Percentiles rank a stretch among this genome's conserved stretches.
Evolutionary conservation across 192 early-diverging fungal genomes (phyloP).

Genomic region (Backusella liffmaniae): DNA sequence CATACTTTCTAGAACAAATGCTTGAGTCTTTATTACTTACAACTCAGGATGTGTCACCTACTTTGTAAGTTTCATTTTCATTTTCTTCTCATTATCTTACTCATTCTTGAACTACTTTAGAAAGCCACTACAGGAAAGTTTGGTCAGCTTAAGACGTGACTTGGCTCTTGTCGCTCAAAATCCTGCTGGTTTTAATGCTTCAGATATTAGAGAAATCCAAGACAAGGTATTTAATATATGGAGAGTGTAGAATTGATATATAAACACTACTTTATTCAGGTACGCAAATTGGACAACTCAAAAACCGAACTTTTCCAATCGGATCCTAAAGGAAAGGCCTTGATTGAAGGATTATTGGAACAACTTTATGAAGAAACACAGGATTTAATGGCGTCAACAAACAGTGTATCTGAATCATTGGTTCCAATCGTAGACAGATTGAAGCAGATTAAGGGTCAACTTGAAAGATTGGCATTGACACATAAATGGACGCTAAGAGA

Average conservation of each 20-base stretch:
- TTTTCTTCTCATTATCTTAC: not conserved
- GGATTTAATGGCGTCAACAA: slow-evolving; percentile 49
- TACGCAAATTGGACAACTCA: slow-evolving; percentile 73
- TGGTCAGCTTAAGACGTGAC: slow-evolving; percentile 69
- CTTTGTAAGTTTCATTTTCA: slow-evolving; percentile 38
- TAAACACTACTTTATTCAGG: slow-evolving; percentile 7
- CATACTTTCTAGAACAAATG: slow-evolving; percentile 3
- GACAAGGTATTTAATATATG: slow-evolving; percentile 47
- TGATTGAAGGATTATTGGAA: slow-evolving; percentile 81
- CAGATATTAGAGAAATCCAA: slow-evolving; percentile 59
- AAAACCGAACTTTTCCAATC: slow-evolving; percentile 66
- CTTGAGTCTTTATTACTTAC: slow-evolving; percentile 6
- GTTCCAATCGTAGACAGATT: slow-evolving; percentile 41
- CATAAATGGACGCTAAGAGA: slow-evolving; percentile 79
- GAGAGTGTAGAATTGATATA: not conserved
- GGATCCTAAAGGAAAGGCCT: slow-evolving; percentile 71
- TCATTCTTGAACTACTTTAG: slow-evolving; percentile 14
- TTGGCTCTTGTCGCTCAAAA: slow-evolving; percentile 45
- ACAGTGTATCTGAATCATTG: slow-evolving; percentile 31
- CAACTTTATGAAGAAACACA: slow-evolving; percentile 85
- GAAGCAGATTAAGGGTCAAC: slow-evolving; percentile 66
- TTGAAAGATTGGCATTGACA: slow-evolving; percentile 75
- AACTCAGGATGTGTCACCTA: slow-evolving; percentile 42
- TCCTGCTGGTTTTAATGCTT: slow-evolving; percentile 30
- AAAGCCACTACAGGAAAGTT: slow-evolving; percentile 69